Percentiles rank a stretch among this genome's conserved stretches.
phyloP scores from a whole-genome alignment of 768 basidiomycete species.

The Leccinum disarticulatum region DNA sequence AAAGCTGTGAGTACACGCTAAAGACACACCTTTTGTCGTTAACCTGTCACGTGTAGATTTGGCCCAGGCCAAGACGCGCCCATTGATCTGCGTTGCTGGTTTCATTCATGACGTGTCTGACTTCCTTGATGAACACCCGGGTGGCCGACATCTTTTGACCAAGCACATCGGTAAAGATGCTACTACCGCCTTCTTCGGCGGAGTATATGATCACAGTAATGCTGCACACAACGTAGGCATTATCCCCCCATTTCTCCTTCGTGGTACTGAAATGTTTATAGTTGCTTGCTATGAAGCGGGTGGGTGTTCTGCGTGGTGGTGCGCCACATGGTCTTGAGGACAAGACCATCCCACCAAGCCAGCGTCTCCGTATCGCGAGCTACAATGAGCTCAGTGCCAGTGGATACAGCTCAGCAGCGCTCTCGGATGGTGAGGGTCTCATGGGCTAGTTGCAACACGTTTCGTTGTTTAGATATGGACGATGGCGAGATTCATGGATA shows the following conservation, averaged over 20 bases:
- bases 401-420: slow-evolving; percentile 55
- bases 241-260: not conserved
- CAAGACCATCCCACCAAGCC: slow-evolving; percentile 67
- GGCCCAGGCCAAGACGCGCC: slow-evolving; percentile 74
- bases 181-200: slow-evolving; percentile 92
- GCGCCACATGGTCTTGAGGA: slow-evolving; percentile 57
- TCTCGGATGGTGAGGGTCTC: slow-evolving; percentile 58
- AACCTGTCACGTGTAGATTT: slow-evolving; percentile 50
- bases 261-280: slow-evolving; percentile 7
- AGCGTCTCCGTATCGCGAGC: slow-evolving; percentile 67
- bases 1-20: slow-evolving; percentile 59
- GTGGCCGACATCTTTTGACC: slow-evolving; percentile 80
- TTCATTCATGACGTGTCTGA: slow-evolving; percentile 88
- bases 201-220: slow-evolving; percentile 86
- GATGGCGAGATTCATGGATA: not conserved
- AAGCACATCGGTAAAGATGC: slow-evolving; percentile 90
- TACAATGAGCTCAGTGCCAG: slow-evolving; percentile 52
- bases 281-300: slow-evolving; percentile 51
- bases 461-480: not conserved
- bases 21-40: not conserved
- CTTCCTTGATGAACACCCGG: slow-evolving; percentile 91
- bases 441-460: slow-evolving; percentile 29
- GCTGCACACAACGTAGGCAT: slow-evolving; percentile 76
- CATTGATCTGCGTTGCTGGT: slow-evolving; percentile 83
- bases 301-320: slow-evolving; percentile 53